Percentiles rank a stretch among this genome's conserved stretches.
These are phyloP conservation scores for Dothiorella sarmentorum DNA, from an alignment of 2,329 filamentous ascomycete genomes.

Conservation along the genomic window DNA sequence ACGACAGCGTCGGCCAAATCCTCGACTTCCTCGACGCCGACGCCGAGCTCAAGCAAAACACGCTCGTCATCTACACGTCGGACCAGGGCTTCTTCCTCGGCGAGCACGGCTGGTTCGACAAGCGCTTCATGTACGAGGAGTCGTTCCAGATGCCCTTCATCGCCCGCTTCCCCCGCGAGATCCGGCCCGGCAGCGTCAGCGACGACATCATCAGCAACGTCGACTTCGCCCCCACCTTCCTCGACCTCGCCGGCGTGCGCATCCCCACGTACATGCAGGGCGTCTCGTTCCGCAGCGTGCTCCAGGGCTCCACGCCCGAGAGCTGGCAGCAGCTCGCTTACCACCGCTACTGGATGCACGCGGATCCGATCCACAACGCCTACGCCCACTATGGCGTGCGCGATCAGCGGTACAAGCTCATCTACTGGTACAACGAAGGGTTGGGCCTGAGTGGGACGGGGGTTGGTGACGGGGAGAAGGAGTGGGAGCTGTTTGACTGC, in stretches of 20 bases:
- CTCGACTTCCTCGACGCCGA: constrained; percentile 47
- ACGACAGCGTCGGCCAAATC: constrained; percentile 52
- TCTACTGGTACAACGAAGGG: constrained; percentile 55
- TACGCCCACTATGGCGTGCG: constrained; percentile 54
- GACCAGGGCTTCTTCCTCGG: constrained; percentile 57
- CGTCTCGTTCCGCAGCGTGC: constrained; percentile 40
- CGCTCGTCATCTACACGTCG: constrained; percentile 53
- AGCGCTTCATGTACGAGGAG: constrained; percentile 58
- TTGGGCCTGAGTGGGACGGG: constrained; percentile 46
- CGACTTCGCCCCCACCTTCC: constrained; percentile 52
- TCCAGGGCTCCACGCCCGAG: constrained; percentile 38
- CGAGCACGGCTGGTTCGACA: constrained; percentile 58
- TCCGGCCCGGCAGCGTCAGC: constrained; percentile 39
- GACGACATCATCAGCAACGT: constrained; percentile 54
- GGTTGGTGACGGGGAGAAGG: constrained; percentile 41
- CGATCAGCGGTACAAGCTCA: constrained; percentile 53
- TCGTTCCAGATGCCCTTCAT: constrained; percentile 57
- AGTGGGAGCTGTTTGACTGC: constrained; percentile 56
- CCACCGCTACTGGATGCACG: constrained; percentile 57
- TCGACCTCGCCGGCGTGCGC: constrained; percentile 44
- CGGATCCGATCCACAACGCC: constrained; percentile 49
- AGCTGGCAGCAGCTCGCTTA: constrained; percentile 54
- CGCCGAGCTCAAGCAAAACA: constrained; percentile 42
- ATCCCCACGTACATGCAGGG: constrained; percentile 54
- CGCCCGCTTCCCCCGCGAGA: constrained; percentile 45